Evolutionary conservation across 768 basidiomycete genomes (phyloP).

Genomic region (Boletus vermiculosoides): DNA sequence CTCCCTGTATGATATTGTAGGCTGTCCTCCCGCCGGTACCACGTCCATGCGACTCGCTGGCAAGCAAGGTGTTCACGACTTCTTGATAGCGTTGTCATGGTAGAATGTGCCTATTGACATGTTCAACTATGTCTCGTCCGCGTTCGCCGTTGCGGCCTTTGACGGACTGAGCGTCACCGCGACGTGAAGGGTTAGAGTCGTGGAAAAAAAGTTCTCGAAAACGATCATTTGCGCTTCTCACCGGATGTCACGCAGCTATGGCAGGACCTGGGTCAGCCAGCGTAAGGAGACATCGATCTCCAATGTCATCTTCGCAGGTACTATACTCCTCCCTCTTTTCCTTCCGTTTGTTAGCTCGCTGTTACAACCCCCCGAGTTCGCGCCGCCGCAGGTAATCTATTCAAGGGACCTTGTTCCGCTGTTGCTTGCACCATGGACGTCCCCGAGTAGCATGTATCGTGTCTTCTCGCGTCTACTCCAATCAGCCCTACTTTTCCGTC

Average conservation of each 20-base stretch:
- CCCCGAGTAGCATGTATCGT: constrained; percentile 22
- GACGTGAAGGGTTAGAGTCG: not conserved
- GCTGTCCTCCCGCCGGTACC: too few species aligned
- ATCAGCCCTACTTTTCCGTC: constrained; percentile 12
- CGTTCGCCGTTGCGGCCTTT: not conserved
- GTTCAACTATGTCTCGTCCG: too few species aligned
- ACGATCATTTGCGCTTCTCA: not conserved
- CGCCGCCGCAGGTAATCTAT: constrained; percentile 39
- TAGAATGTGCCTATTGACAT: too few species aligned
- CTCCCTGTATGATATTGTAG: too few species aligned
- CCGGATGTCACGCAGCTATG: constrained; percentile 7
- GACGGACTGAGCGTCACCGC: not conserved
- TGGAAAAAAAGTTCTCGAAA: constrained; percentile 1
- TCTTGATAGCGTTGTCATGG: too few species aligned
- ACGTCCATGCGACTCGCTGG: too few species aligned
- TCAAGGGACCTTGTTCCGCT: constrained; percentile 33
- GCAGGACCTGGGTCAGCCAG: not conserved
- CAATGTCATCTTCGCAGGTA: constrained; percentile 11
- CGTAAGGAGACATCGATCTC: not conserved
- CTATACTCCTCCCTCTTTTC: constrained; percentile 13
- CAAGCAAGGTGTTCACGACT: too few species aligned
- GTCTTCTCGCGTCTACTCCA: constrained; percentile 25
- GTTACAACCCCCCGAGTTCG: constrained; percentile 29
- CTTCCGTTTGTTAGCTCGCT: constrained; percentile 5
- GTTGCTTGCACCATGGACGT: constrained; percentile 38